Evolutionary conservation across 1,139 yeast genomes (phyloP).

Genomic region (Pneumocystis canis): DNA sequence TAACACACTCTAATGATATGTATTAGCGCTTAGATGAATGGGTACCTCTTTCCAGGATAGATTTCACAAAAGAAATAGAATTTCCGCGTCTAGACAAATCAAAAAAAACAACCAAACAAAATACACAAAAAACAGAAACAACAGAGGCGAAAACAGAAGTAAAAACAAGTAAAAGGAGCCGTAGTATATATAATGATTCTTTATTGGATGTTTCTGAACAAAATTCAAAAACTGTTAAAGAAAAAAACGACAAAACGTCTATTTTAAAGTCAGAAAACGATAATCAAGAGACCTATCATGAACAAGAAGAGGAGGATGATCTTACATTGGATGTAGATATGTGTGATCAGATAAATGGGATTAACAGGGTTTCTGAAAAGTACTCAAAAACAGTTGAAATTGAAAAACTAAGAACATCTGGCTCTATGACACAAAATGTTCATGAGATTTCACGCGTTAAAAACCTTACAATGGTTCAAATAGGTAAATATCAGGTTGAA

Average conservation of each 20-base stretch:
- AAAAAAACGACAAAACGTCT: background rate
- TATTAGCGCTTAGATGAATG: slow-evolving; percentile 70
- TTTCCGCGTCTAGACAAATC: slow-evolving; percentile 44
- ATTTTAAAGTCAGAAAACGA: background rate
- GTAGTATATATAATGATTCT: slow-evolving; percentile 1
- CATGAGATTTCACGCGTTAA: slow-evolving; percentile 86
- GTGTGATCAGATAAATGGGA: slow-evolving; percentile 32
- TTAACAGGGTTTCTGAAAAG: slow-evolving; percentile 60
- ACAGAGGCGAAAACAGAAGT: slow-evolving; percentile 36
- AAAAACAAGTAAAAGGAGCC: slow-evolving; percentile 22
- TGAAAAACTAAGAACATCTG: slow-evolving; percentile 77
- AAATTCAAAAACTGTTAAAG: background rate
- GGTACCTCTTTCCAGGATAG: slow-evolving; percentile 60
- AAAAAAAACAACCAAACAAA: slow-evolving; percentile 20
- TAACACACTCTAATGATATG: background rate
- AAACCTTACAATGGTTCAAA: slow-evolving; percentile 57
- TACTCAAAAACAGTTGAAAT: slow-evolving; percentile 74
- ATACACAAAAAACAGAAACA: slow-evolving; percentile 21
- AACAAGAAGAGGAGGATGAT: slow-evolving; percentile 17
- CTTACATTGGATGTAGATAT: slow-evolving; percentile 15
- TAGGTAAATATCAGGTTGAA: slow-evolving; percentile 85
- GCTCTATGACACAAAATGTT: slow-evolving; percentile 85
- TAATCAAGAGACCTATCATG: background rate
- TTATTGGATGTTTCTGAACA: background rate
- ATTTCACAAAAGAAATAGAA: slow-evolving; percentile 49